Base-by-base conservation (phyloP, 495 filamentous ascomycete species). In the Talaromyces thailandensis region DNA sequence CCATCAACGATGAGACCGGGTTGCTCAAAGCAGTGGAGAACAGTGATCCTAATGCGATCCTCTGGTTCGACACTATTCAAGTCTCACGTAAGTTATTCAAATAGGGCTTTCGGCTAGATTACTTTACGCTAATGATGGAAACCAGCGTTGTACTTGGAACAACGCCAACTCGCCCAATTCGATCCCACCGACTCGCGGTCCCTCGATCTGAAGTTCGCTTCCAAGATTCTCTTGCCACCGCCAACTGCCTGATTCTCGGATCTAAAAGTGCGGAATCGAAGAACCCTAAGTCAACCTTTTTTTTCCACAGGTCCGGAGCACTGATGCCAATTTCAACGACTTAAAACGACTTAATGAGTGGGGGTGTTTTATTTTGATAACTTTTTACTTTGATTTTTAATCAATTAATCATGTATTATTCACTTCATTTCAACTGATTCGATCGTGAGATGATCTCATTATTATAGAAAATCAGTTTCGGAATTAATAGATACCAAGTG, bases 111-210 rank as follows among this genome's bases (percentile, higher is more conserved):
- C 43, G 1, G 18, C 21, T 2, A 48, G 43, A 48, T 18, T 48
- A 48, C 43, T 21, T 37, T 7, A 48, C 21, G 8, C 53, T 45
- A 63, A 53, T 65, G 43, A 14, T 26, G 9, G 14, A 31, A 4
- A n/a, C n/a, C 43, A 77, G 74, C 75, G 1, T 65, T 71, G 52
- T 76, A 69, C 65, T 74, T 82, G 43, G 75, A 81, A 70, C 69
- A 80, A 64, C 76, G 79, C 14, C 71, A 72, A 67, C 63, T 69
- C 26, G 74, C 79, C 21, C 58, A 70, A 26, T 91, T 89, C 63
- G 85, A 88, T 55, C 82, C 82, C 0, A 77, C 76, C 2, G 81
- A 91, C 66, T 87, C 85, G 4, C 81, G 86, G 52, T 88, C 85
- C 12, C 76, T 88, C 11, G 88, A 90, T 72, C 77, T 90, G 31